Evolutionary conservation across 768 basidiomycete species (phyloP), one percentile per base, ranked within the genome.

Genomic region (Leccinum olivaceopallidum): DNA sequence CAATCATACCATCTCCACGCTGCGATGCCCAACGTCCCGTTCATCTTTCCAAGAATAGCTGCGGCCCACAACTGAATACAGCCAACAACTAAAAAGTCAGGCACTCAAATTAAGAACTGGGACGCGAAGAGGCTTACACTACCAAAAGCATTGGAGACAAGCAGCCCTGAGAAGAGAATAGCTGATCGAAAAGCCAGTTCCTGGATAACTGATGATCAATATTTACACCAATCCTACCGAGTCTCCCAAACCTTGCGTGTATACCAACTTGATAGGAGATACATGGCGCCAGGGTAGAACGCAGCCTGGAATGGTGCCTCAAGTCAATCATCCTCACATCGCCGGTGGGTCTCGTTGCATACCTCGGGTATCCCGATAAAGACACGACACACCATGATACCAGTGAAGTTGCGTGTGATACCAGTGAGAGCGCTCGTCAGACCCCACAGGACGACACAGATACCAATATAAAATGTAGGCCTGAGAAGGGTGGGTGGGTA

Each of bases 101-200:
- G 26, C 24, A 53, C 30, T 4, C n/a, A 34, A 36, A 47, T 14
- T 47, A 26, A 22, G 28, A 24, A 22, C 28, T 3, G 4, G 36
- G 32, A 42, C 9, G 42, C 30, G 18, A 50, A 32, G 28, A 37
- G 53, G 22, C 84, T 69, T 58, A 88, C 87, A 57, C 81, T 77
- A 52, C 88, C 87, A 66, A 89, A 87, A 4, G 88, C 87, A 69
- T 85, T 85, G 3, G 86, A 84, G 44, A 87, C 75, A 9, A 88
- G 76, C 16, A 84, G 67, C 7, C 86, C 86, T 2, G 78, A 77
- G 65, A 82, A 87, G 5, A 90, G 76, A 50, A 88, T 77, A 2
- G 85, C 84, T 12, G 82, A 82, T 42, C 87, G 81, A 57, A 89
- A 83, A 2, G 86, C 83, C 18, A 88, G 73, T 75, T 89, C 86